These are phyloP conservation scores for Blastocystis sp. DNA, from an alignment of 352 stramenopile genomes.

Conservation along the genomic window DNA sequence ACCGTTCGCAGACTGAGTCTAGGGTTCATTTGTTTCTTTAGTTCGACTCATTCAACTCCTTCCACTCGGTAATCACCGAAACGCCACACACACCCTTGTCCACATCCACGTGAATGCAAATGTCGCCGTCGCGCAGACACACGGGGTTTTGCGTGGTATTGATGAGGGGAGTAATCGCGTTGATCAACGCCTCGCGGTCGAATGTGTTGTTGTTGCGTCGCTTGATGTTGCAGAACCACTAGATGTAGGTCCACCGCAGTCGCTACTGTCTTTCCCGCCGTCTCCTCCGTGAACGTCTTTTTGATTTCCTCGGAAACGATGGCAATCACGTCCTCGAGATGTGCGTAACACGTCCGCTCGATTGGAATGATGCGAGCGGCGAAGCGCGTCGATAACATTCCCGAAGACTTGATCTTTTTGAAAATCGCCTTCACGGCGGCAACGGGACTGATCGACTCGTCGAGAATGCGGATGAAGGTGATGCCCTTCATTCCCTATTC, in stretches of 20 bases:
- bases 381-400: background rate
- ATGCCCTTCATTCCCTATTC: conserved; percentile 54
- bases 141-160: background rate
- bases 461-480: conserved; percentile 36
- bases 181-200: conserved; percentile 9
- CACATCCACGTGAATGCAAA: conserved; percentile 52
- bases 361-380: conserved; percentile 47
- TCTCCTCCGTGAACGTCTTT: background rate
- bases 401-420: background rate
- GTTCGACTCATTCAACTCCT: conserved; percentile 26
- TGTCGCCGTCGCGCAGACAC: conserved; percentile 33
- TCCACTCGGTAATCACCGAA: conserved; percentile 30
- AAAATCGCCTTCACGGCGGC: conserved; percentile 17
- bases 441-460: conserved; percentile 18
- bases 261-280: background rate
- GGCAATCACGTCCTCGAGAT: background rate
- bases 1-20: conserved; percentile 50
- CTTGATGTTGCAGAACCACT: conserved; percentile 48
- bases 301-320: background rate
- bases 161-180: background rate
- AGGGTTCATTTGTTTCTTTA: background rate
- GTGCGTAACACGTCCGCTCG: conserved; percentile 48
- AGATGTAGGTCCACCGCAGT: background rate
- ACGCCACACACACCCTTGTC: conserved; percentile 45
- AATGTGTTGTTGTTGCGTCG: conserved; percentile 52